Evolutionary conservation across 2,329 filamentous ascomycete species (phyloP).

Genomic region (Polytolypa hystricis): DNA sequence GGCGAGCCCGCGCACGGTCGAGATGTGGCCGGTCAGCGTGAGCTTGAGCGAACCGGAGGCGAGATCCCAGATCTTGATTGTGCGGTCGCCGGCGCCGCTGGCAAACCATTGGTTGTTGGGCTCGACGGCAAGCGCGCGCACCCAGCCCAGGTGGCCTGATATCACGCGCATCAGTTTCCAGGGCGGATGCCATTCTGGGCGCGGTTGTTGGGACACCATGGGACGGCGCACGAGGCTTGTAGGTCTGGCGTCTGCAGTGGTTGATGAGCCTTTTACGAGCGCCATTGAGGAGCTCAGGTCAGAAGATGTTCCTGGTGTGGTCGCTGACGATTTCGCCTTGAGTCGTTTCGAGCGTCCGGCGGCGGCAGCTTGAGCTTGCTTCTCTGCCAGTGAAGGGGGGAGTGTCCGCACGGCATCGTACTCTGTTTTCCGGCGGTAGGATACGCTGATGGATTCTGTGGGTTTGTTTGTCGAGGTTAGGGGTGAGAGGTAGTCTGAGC

Average conservation of each 20-base stretch:
- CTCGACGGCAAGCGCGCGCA: conserved; percentile 77
- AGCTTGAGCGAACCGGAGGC: conserved; percentile 74
- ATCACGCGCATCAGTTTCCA: conserved; percentile 99
- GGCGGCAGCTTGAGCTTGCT: conserved; percentile 57
- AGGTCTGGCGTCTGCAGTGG: conserved; percentile 36
- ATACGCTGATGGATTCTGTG: conserved; percentile 32
- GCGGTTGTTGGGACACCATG: conserved; percentile 52
- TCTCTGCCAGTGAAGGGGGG: conserved; percentile 66
- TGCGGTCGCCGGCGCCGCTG: conserved; percentile 85
- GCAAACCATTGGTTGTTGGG: conserved; percentile 97
- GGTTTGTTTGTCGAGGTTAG: conserved; percentile 30
- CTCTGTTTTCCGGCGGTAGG: conserved; percentile 45
- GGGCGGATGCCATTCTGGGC: conserved; percentile 91
- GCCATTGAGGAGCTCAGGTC: conserved; percentile 43
- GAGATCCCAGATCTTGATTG: conserved; percentile 98
- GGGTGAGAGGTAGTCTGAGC: conserved; percentile 35
- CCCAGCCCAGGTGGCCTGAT: conserved; percentile 92
- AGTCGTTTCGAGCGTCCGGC: conserved; percentile 53
- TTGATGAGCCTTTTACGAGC: conserved; percentile 34
- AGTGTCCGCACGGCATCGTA: conserved; percentile 69
- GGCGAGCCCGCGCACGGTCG: conserved; percentile 80
- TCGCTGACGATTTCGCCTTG: conserved; percentile 42
- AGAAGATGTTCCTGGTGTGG: conserved; percentile 38
- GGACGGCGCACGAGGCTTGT: conserved; percentile 53
- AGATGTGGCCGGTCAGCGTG: conserved; percentile 89